These are phyloP conservation scores for Boletus huronensis DNA, from an alignment of 768 basidiomycete genomes.

Conservation along the genomic window DNA sequence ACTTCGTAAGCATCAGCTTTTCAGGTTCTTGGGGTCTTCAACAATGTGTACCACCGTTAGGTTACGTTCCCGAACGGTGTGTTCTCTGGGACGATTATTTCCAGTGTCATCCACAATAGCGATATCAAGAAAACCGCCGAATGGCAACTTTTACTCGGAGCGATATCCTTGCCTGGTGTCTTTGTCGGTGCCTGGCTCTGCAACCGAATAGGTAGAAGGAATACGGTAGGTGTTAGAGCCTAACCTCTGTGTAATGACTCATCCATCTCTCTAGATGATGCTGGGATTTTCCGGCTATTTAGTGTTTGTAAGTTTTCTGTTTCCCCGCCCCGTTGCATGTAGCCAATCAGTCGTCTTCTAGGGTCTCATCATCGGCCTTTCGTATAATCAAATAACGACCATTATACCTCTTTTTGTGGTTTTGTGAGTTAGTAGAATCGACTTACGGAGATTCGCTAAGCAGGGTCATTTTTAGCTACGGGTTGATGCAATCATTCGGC, in stretches of 20 bases:
- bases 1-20: constrained; percentile 42
- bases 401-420: constrained; percentile 65
- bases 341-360: not conserved
- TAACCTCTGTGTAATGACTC: not conserved
- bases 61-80: constrained; percentile 73
- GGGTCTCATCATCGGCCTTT: constrained; percentile 55
- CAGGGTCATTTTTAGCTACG: constrained; percentile 44
- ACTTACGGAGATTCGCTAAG: constrained; percentile 1
- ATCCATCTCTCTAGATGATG: constrained; percentile 46
- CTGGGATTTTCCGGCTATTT: constrained; percentile 67
- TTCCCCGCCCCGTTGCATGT: not conserved
- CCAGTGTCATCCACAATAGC: constrained; percentile 55
- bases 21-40: not conserved
- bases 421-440: constrained; percentile 42
- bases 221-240: constrained; percentile 40
- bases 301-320: constrained; percentile 44
- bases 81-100: constrained; percentile 65
- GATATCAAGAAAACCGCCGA: constrained; percentile 61
- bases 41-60: constrained; percentile 26
- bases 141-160: constrained; percentile 63
- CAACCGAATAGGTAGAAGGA: constrained; percentile 53
- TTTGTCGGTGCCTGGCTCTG: constrained; percentile 48
- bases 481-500: constrained; percentile 69
- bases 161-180: constrained; percentile 61
- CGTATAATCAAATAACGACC: constrained; percentile 59